These are phyloP conservation scores for Monoraphidium neglectum DNA, from an alignment of 139 green algal species.

Conservation along the genomic window DNA sequence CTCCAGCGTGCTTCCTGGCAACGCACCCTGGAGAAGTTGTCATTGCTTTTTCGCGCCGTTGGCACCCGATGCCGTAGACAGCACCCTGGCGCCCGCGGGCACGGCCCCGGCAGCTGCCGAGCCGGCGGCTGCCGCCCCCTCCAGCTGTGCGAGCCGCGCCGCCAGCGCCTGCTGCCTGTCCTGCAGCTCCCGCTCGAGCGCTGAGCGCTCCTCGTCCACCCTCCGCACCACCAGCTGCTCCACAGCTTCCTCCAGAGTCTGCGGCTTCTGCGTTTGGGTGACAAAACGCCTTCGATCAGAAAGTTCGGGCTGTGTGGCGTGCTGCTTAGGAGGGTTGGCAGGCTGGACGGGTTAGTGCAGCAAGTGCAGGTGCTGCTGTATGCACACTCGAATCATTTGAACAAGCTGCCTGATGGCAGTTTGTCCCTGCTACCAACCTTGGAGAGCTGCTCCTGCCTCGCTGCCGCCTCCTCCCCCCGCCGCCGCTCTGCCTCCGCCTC, in stretches of 20 bases:
- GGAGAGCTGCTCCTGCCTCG: slow-evolving; percentile 11
- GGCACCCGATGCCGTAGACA: no score
- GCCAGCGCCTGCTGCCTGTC: slow-evolving; percentile 34
- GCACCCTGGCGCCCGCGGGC: not conserved
- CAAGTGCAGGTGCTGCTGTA: no score
- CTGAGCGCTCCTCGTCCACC: slow-evolving; percentile 42
- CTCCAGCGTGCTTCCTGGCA: no score
- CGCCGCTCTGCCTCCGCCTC: not conserved
- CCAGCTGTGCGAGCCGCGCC: slow-evolving; percentile 28
- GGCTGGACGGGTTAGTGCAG: no score
- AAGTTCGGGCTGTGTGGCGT: no score
- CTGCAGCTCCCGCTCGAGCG: slow-evolving; percentile 31
- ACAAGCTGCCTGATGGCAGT: no score
- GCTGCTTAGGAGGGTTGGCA: no score
- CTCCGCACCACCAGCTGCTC: slow-evolving; percentile 45
- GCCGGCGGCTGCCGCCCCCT: slow-evolving; percentile 26
- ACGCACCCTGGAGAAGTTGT: no score
- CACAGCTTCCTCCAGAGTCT: slow-evolving; percentile 58
- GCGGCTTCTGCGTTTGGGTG: slow-evolving; percentile 65
- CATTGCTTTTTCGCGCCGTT: no score
- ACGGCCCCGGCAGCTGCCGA: not conserved
- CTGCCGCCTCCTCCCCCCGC: slow-evolving; percentile 15
- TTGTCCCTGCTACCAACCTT: slow-evolving; percentile 10
- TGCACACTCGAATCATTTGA: no score
- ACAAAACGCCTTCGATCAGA: no score